phyloP scores from a whole-genome alignment of 805 yeast genomes.

The Yamadazyma endophytica region DNA sequence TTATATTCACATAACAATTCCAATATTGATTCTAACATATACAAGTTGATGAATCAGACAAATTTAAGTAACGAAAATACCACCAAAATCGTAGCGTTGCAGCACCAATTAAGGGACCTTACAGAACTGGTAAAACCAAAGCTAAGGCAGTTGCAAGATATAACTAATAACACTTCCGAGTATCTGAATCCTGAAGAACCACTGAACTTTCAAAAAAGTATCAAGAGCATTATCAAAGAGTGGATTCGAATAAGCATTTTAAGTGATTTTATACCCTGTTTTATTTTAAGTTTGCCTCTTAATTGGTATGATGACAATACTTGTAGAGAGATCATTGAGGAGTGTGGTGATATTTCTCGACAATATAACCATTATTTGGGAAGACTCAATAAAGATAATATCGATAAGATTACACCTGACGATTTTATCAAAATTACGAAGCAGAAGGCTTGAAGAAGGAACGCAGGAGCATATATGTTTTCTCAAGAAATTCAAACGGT shows the following conservation, averaged over 20 bases:
- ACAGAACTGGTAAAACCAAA: constrained; percentile 15
- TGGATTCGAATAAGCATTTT: constrained; percentile 18
- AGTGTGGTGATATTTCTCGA: constrained; percentile 21
- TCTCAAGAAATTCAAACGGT: too few relatives aligned
- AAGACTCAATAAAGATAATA: constrained; percentile 13
- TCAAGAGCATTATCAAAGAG: constrained; percentile 10
- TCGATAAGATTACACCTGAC: constrained; percentile 12
- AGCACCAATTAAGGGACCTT: constrained; percentile 4
- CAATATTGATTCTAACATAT: constrained; percentile 9
- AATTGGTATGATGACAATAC: constrained; percentile 34
- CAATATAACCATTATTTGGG: constrained; percentile 15
- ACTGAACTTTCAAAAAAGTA: constrained; percentile 5
- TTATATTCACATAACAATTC: constrained; percentile 7
- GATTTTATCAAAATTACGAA: constrained; percentile 20
- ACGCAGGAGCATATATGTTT: too few relatives aligned
- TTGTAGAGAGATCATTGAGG: constrained; percentile 21
- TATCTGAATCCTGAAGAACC: too few relatives aligned
- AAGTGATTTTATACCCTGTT: constrained; percentile 27
- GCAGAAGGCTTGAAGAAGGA: too few relatives aligned
- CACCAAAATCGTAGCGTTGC: constrained; percentile 2
- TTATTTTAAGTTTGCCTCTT: constrained; percentile 29
- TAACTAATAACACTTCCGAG: constrained; percentile 8
- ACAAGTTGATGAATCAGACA: constrained; percentile 12
- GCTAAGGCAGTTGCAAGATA: constrained; percentile 12
- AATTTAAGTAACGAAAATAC: constrained; percentile 4